phyloP scores from a whole-genome alignment of 2,329 filamentous ascomycete genomes.

The Cercospora sp. region DNA sequence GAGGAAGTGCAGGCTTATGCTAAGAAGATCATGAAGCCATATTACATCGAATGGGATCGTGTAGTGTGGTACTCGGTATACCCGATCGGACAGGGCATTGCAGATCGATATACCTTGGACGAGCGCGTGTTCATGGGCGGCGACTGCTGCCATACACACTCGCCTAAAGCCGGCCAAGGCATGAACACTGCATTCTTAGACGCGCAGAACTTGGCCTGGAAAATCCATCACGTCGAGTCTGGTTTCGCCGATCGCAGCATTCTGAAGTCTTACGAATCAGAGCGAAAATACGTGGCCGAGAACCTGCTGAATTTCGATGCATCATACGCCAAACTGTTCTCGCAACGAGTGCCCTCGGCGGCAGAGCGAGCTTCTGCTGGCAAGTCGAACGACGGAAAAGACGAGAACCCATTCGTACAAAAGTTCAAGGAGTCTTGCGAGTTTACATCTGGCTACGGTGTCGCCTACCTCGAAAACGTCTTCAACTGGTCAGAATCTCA shows the following conservation, averaged over 20 bases:
- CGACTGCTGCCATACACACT: slow-evolving; percentile 64
- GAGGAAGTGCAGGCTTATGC: slow-evolving; percentile 60
- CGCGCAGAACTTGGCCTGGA: slow-evolving; percentile 91
- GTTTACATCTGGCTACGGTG: slow-evolving; percentile 89
- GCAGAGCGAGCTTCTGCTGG: slow-evolving; percentile 70
- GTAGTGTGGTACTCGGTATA: slow-evolving; percentile 68
- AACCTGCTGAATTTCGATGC: slow-evolving; percentile 83
- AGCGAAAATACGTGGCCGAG: slow-evolving; percentile 82
- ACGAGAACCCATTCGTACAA: slow-evolving; percentile 79
- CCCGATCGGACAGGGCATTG: slow-evolving; percentile 65
- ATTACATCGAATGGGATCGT: slow-evolving; percentile 62
- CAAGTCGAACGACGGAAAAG: slow-evolving; percentile 48
- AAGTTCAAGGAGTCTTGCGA: slow-evolving; percentile 90
- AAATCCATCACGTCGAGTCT: slow-evolving; percentile 85
- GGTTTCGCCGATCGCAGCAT: slow-evolving; percentile 75
- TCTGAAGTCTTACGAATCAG: slow-evolving; percentile 80
- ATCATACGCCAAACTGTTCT: slow-evolving; percentile 87
- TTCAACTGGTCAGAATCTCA: slow-evolving; percentile 81
- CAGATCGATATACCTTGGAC: slow-evolving; percentile 64
- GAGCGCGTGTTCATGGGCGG: slow-evolving; percentile 67
- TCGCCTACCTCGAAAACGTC: slow-evolving; percentile 77
- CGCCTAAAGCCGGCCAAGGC: slow-evolving; percentile 64
- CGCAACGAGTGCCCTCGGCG: slow-evolving; percentile 70
- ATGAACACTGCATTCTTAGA: slow-evolving; percentile 63
- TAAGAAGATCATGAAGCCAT: slow-evolving; percentile 60